Percentiles rank a stretch among this genome's conserved stretches.
Evolutionary conservation across 1,284 basidiomycete genomes (phyloP).

Genomic region (Ustilago cynodontis): DNA sequence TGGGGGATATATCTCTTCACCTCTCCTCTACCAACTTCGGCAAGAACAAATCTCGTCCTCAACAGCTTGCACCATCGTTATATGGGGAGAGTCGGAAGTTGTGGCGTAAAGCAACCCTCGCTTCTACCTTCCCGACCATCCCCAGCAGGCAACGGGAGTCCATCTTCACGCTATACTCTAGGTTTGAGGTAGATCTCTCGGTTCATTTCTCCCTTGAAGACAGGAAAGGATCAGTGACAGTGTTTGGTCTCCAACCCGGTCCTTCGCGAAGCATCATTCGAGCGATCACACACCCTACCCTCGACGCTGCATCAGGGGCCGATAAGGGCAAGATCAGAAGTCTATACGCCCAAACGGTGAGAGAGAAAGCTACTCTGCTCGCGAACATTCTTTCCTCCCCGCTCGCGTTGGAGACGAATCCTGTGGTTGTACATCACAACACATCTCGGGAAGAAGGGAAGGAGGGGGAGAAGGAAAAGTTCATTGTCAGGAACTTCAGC

Average conservation of each 20-base stretch:
- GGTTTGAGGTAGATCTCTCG: constrained; percentile 45
- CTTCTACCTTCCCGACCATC: constrained; percentile 29
- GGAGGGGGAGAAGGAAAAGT: neutral
- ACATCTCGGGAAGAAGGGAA: neutral
- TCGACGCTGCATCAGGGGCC: neutral
- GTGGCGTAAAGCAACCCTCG: constrained; percentile 34
- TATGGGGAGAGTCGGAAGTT: constrained; percentile 24
- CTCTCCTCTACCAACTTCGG: neutral
- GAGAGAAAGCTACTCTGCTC: constrained; percentile 47
- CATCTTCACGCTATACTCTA: constrained; percentile 45
- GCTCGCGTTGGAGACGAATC: constrained; percentile 35
- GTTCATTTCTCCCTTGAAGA: constrained; percentile 25
- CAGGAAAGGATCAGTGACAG: neutral
- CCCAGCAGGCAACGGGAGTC: constrained; percentile 6
- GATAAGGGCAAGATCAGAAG: constrained; percentile 25
- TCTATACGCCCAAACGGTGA: constrained; percentile 60
- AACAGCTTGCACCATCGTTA: neutral
- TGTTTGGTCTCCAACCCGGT: constrained; percentile 50
- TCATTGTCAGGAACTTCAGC: constrained; percentile 27
- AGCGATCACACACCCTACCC: constrained; percentile 22
- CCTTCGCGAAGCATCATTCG: constrained; percentile 35
- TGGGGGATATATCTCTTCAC: neutral
- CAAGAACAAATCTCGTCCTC: neutral
- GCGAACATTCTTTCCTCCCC: constrained; percentile 35
- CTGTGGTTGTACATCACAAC: constrained; percentile 15